Conservation (phyloP, 2,329 filamentous ascomycete species). For the Blastomyces gilchristii region DNA sequence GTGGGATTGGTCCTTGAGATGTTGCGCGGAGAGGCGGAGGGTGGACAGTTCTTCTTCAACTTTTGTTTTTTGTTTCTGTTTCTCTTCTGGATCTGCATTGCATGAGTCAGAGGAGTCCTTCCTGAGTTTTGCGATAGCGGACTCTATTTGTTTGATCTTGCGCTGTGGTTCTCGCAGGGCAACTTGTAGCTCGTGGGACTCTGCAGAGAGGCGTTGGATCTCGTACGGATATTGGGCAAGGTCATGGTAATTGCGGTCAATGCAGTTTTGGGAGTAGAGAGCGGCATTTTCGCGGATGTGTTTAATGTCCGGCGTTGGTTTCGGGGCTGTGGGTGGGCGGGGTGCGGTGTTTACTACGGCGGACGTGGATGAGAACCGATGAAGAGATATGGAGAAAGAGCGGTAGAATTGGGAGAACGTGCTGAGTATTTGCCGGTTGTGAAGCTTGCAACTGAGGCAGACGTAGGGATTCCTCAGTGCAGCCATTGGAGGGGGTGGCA, state of each 20-base stretch:
- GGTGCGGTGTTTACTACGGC: slow-evolving; percentile 16
- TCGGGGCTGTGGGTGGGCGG: slow-evolving; percentile 62
- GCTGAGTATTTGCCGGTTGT: slow-evolving; percentile 12
- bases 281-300: slow-evolving; percentile 79
- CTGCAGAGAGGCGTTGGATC: slow-evolving; percentile 38
- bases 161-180: slow-evolving; percentile 33
- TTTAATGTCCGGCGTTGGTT: slow-evolving; percentile 70
- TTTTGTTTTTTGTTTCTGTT: slow-evolving; percentile 14
- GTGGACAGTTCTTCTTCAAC: slow-evolving; percentile 16
- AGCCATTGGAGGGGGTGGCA: slow-evolving; percentile 18
- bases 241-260: slow-evolving; percentile 68
- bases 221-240: slow-evolving; percentile 43
- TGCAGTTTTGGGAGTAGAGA: slow-evolving; percentile 71
- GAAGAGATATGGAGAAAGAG: not conserved
- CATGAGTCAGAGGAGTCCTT: slow-evolving; percentile 20
- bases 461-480: slow-evolving; percentile 23
- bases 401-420: slow-evolving; percentile 2
- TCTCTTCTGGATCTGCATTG: slow-evolving; percentile 6
- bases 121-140: slow-evolving; percentile 26
- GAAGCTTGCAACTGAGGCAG: slow-evolving; percentile 27
- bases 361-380: slow-evolving; percentile 7
- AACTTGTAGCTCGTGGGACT: slow-evolving; percentile 30
- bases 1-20: slow-evolving; percentile 29
- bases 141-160: slow-evolving; percentile 36
- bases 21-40: slow-evolving; percentile 30